Evolutionary conservation across 1,139 yeast genomes (phyloP).

Genomic region (Kodamaea fungicola): DNA sequence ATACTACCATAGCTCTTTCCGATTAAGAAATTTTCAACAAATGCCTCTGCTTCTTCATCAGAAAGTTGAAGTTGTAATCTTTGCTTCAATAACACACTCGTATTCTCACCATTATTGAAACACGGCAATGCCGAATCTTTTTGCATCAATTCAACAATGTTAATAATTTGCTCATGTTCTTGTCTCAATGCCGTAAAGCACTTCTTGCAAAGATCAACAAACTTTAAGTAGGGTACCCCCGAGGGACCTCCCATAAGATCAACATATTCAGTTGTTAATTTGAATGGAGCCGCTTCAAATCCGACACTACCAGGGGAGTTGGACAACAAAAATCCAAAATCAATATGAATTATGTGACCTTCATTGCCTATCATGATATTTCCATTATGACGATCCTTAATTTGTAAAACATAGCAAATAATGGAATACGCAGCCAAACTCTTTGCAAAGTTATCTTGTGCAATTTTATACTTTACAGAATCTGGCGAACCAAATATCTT

Average conservation of each 20-base stretch:
- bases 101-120: slow-evolving; percentile 80
- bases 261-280: slow-evolving; percentile 80
- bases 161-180: slow-evolving; percentile 67
- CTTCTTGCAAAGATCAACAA: slow-evolving; percentile 59
- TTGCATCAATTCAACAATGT: slow-evolving; percentile 90
- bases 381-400: slow-evolving; percentile 95
- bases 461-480: slow-evolving; percentile 54
- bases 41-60: slow-evolving; percentile 70
- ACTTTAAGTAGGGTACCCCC: slow-evolving; percentile 54
- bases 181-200: slow-evolving; percentile 72
- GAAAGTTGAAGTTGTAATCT: slow-evolving; percentile 73
- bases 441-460: slow-evolving; percentile 78
- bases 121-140: slow-evolving; percentile 88
- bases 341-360: slow-evolving; percentile 94
- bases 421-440: slow-evolving; percentile 89
- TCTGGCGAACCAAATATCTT: slow-evolving; percentile 66
- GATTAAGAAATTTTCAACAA: slow-evolving; percentile 71
- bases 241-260: slow-evolving; percentile 81
- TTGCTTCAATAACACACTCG: slow-evolving; percentile 73
- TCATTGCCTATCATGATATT: slow-evolving; percentile 91
- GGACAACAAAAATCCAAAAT: slow-evolving; percentile 87
- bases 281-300: slow-evolving; percentile 96
- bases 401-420: slow-evolving; percentile 82
- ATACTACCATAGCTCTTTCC: slow-evolving; percentile 83
- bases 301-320: slow-evolving; percentile 97